These are phyloP conservation scores for Marasmius oreades DNA, from an alignment of 1,284 basidiomycete species.

Conservation along the genomic window DNA sequence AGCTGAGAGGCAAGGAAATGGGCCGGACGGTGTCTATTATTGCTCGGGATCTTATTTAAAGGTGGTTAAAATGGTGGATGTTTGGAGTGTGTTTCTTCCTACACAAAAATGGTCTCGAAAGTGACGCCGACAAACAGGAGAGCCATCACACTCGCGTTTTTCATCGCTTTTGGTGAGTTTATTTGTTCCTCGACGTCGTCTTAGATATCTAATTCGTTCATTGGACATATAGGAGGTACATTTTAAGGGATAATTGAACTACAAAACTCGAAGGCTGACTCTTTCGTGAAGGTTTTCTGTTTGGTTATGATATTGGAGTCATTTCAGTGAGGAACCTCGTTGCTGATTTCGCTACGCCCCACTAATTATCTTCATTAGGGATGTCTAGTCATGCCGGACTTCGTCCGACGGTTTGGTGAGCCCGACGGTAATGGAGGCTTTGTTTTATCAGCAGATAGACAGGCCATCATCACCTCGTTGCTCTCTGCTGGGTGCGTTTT, in stretches of 20 bases:
- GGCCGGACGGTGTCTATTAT: too few relatives aligned
- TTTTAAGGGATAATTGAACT: too few relatives aligned
- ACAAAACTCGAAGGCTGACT: neutral
- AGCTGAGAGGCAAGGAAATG: too few relatives aligned
- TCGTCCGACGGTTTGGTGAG: slow-evolving; percentile 65
- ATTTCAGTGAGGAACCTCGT: slow-evolving; percentile 40
- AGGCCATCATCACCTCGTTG: slow-evolving; percentile 73
- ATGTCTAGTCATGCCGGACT: slow-evolving; percentile 80
- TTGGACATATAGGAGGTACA: slow-evolving; percentile 22
- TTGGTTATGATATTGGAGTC: slow-evolving; percentile 72
- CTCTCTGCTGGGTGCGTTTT: slow-evolving; percentile 63
- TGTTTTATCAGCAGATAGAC: slow-evolving; percentile 56
- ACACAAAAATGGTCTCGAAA: neutral
- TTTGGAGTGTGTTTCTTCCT: too few relatives aligned
- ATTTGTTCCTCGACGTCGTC: neutral
- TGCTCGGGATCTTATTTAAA: neutral
- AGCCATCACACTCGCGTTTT: slow-evolving; percentile 58
- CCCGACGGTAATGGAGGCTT: slow-evolving; percentile 44
- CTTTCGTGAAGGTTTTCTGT: slow-evolving; percentile 44
- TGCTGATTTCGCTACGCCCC: neutral
- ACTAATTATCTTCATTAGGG: slow-evolving; percentile 39
- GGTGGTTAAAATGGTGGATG: neutral
- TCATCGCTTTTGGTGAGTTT: slow-evolving; percentile 40
- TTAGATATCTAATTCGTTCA: slow-evolving; percentile 1
- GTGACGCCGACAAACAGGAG: slow-evolving; percentile 53